These are phyloP conservation scores for Zelonia costaricensis DNA, from an alignment of 208 protist genomes.

Conservation along the genomic window DNA sequence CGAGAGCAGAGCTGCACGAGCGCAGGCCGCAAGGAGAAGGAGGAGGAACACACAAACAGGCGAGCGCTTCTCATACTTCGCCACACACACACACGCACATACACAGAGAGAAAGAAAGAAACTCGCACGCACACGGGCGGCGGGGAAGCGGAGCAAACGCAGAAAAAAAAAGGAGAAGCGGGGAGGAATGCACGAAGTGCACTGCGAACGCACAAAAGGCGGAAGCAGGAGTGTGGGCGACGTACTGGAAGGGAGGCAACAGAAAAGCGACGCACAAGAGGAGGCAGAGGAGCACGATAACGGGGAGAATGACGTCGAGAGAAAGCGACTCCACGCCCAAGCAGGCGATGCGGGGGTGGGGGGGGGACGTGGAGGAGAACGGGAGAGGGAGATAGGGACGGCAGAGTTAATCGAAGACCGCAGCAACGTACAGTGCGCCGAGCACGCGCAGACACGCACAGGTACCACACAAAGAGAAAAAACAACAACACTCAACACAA, in stretches of 20 bases:
- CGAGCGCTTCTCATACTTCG: too few relatives aligned
- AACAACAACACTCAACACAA: too few relatives aligned
- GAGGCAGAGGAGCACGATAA: background rate
- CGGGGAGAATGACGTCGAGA: background rate
- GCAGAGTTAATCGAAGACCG: too few relatives aligned
- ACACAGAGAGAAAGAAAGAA: background rate
- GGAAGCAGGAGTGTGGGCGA: background rate
- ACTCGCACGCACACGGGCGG: slow-evolving; percentile 1
- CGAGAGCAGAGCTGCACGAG: background rate
- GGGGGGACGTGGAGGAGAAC: too few relatives aligned
- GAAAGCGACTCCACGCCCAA: too few relatives aligned
- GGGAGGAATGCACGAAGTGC: background rate
- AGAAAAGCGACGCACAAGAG: background rate
- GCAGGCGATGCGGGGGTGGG: too few relatives aligned
- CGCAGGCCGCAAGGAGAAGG: background rate
- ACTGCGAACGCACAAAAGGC: background rate
- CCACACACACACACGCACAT: background rate
- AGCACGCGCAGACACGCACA: too few relatives aligned
- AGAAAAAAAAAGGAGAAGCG: slow-evolving; percentile 7
- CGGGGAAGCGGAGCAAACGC: background rate
- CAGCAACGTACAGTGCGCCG: too few relatives aligned
- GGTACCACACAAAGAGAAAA: too few relatives aligned
- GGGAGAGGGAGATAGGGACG: too few relatives aligned
- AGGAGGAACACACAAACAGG: background rate
- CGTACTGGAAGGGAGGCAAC: background rate